Evolutionary conservation across 2,329 filamentous ascomycete species (phyloP), one percentile per base, ranked within the genome.

Genomic region (Aspergillus sp.): DNA sequence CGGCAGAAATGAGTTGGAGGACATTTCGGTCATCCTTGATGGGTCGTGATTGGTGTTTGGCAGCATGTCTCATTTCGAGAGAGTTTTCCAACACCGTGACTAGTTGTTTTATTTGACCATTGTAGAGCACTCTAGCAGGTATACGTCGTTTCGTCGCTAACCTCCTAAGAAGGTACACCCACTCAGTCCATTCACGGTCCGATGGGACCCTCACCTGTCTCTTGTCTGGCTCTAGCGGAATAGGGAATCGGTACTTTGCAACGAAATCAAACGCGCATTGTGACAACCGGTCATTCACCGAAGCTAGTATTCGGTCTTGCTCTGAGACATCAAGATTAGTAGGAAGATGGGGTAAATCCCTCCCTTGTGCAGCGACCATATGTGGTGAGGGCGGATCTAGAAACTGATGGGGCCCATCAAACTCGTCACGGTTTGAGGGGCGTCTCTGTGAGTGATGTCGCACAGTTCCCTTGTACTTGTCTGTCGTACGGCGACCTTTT

Each of bases 201-300:
- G 87, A 86, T 33, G 90, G 86, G 46, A 87, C 80, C 71, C 89
- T 87, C 53, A 93, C 83, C 56, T 88, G 88, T 65, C 90, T 84
- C 84, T 92, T 92, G 73, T 93, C 90, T 73, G 89, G 85, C 57
- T 91, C 90, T 67, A 95, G 77, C 11, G 91, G 91, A 65, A 96
- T 92, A 12, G 91, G 91, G 71, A 96, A 96, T 75, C 93, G 90
- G 73, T 95, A 95, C 76, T 91, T 92, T 67, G 91, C 91, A 68
- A 96, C 88, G 75, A 96, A 96, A 76, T 96, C 90, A 81, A 89
- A 96, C 33, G 90, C 91, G 73, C 90, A 95, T 73, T 90, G 89
- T 23, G 90, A 92, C 46, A 96, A 81, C 61, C 90, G 85, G 76
- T 93, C 90, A 78, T 95, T 95, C 74, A 95, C 90, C 74, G 88